These are phyloP conservation scores for Pseudovirgaria hyperparasitica DNA, from an alignment of 2,329 filamentous ascomycete species.

Conservation along the genomic window DNA sequence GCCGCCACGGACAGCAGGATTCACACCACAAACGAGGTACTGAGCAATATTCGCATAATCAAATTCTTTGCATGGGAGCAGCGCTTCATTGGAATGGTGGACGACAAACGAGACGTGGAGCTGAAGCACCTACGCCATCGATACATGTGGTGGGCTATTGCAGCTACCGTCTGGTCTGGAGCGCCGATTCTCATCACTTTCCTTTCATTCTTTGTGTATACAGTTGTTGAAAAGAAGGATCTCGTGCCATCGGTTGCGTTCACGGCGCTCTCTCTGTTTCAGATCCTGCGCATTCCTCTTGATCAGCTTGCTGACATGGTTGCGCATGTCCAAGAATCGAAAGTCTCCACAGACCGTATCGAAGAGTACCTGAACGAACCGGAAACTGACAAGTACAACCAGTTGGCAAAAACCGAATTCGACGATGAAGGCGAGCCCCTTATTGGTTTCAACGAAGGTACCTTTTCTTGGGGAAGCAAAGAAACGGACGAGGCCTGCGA, in stretches of 20 bases:
- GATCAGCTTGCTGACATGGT: constrained; percentile 98
- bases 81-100: constrained; percentile 72
- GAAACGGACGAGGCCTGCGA: constrained; percentile 41
- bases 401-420: constrained; percentile 58
- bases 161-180: constrained; percentile 92
- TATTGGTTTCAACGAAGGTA: constrained; percentile 76
- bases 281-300: constrained; percentile 79
- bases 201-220: constrained; percentile 90
- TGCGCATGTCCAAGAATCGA: constrained; percentile 92
- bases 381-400: constrained; percentile 89
- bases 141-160: constrained; percentile 83
- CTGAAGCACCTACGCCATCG: constrained; percentile 65
- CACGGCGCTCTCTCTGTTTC: constrained; percentile 90
- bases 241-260: constrained; percentile 89
- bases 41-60: constrained; percentile 97
- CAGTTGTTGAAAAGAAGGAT: constrained; percentile 75
- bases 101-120: constrained; percentile 75
- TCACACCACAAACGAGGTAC: constrained; percentile 88
- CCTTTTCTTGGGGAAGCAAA: constrained; percentile 73
- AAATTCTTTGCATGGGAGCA: constrained; percentile 99
- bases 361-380: constrained; percentile 89
- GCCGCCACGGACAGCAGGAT: constrained; percentile 91
- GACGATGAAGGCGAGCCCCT: constrained; percentile 57
- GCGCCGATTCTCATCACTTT: constrained; percentile 93
- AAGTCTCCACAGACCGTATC: constrained; percentile 92